phyloP scores from a whole-genome alignment of 495 filamentous ascomycete genomes.

The Elaphomyces granulatus region DNA sequence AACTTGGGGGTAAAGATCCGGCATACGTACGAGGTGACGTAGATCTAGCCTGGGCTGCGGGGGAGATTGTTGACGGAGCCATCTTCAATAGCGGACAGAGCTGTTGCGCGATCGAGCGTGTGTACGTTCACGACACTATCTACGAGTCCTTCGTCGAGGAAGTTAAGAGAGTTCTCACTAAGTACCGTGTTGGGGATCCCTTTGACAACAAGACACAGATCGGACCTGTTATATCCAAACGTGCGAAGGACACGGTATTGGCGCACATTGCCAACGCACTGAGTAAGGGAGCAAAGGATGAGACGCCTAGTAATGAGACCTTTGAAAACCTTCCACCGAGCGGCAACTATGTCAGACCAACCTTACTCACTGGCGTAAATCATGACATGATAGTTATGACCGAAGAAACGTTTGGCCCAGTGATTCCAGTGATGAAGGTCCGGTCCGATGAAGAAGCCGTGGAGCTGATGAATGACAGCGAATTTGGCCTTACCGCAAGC shows the following conservation, averaged over 20 bases:
- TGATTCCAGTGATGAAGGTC: constrained; percentile 91
- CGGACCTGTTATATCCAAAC: constrained; percentile 75
- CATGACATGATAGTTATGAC: constrained; percentile 86
- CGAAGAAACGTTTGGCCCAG: constrained; percentile 91
- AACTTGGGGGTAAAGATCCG: constrained; percentile 87
- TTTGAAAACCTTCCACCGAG: constrained; percentile 52
- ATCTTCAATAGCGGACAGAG: constrained; percentile 96
- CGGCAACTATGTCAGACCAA: constrained; percentile 79
- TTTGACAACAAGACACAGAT: constrained; percentile 62
- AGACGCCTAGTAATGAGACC: constrained; percentile 66
- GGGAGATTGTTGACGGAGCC: constrained; percentile 84
- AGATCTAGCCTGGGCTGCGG: constrained; percentile 76
- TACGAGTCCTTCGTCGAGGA: constrained; percentile 69
- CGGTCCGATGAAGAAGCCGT: constrained; percentile 71
- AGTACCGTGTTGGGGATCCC: constrained; percentile 82
- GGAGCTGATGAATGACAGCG: constrained; percentile 81
- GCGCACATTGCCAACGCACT: constrained; percentile 75
- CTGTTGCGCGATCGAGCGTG: constrained; percentile 83
- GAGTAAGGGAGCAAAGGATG: constrained; percentile 64
- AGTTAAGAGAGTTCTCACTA: constrained; percentile 64
- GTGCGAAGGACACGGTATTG: constrained; percentile 58
- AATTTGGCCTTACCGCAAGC: constrained; percentile 90
- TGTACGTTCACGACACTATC: constrained; percentile 79
- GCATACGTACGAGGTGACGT: constrained; percentile 81
- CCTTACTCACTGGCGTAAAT: constrained; percentile 64